Percentiles rank a stretch among this genome's conserved stretches.
Conservation (phyloP, 768 basidiomycete genomes). For the Suillus subaureus region DNA sequence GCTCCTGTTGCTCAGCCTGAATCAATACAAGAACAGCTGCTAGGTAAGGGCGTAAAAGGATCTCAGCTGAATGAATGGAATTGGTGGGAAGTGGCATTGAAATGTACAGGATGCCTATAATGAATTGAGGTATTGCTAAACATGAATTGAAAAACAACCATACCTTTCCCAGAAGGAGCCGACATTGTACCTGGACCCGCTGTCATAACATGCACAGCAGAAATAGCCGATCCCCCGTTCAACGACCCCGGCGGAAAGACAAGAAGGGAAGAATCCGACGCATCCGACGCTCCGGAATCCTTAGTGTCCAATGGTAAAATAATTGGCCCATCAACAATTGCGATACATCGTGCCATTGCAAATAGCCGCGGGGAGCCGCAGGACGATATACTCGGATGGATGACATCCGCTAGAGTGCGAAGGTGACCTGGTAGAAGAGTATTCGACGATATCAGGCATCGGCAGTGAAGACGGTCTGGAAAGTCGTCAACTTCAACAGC, state of each 20-base stretch:
- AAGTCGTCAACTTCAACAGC: conserved; percentile 59
- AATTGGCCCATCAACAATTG: conserved; percentile 49
- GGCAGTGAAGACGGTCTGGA: conserved; percentile 56
- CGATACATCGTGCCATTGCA: conserved; percentile 50
- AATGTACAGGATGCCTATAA: conserved; percentile 62
- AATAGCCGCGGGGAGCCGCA: conserved; percentile 9
- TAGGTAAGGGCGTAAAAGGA: conserved; percentile 59
- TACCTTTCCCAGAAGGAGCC: conserved; percentile 74
- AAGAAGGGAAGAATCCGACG: conserved; percentile 63
- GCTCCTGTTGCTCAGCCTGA: conserved; percentile 2
- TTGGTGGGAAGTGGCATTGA: conserved; percentile 46
- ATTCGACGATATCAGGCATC: conserved; percentile 55
- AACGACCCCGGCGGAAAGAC: conserved; percentile 76
- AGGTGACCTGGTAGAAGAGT: conserved; percentile 36
- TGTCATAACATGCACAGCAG: conserved; percentile 62
- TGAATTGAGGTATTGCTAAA: conserved; percentile 9
- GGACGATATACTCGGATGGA: conserved; percentile 14
- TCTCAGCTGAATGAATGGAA: conserved; percentile 36
- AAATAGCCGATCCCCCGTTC: conserved; percentile 44
- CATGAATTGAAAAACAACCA: conserved; percentile 28
- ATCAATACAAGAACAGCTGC: conserved; percentile 41
- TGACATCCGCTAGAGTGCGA: conserved; percentile 20
- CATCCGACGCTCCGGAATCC: conserved; percentile 19
- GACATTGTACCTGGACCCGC: conserved; percentile 76
- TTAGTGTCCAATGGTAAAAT: conserved; percentile 28